Evolutionary conservation across 2,329 filamentous ascomycete genomes (phyloP), one percentile per base, ranked within the genome.

Genomic region (Fusarium continuum): DNA sequence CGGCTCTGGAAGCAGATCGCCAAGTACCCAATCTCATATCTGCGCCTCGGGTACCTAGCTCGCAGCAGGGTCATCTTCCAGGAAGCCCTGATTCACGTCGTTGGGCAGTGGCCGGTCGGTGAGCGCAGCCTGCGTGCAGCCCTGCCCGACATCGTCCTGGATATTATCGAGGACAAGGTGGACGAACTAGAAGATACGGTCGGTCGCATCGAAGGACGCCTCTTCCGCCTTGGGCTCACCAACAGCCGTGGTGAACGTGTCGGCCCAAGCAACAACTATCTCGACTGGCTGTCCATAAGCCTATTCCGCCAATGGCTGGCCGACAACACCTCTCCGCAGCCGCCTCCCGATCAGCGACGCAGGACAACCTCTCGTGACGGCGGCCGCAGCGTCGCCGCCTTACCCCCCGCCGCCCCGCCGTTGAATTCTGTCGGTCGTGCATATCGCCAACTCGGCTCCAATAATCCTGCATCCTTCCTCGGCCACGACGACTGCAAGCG

Each of bases 1-100:
- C 86, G 92, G 2, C 83, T 98, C 3, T 97, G 93, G 90, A 96
- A 95, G 76, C 94, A 97, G 77, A 96, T 97, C 63, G 93, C 93
- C 47, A 97, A 97, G 77, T 97, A 97, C 73, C 93, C 94, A 11
- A 91, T 95, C 41, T 93, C 89, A 57, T 98, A 97, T 73, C 85
- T 97, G 41, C 93, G 93, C 55, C 85, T 98, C 2, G 93, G 93
- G 31, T 97, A 93, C 71, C 83, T 97, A 35, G 90, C 93, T 8
- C 88, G 91, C 38, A 93, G 89, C 70, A 90, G 91, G 65, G 88
- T 93, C 66, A 93, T 93, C 46, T 93, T 93, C 71, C 87, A 91
- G 65, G 91, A 98, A 79, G 92, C 93, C 0, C 82, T 98, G 43
- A 91, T 97, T 47, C 94, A 98, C 71, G 92, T 97, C 0, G 93